phyloP scores from a whole-genome alignment of 768 basidiomycete genomes.

The Serendipita sp. region DNA sequence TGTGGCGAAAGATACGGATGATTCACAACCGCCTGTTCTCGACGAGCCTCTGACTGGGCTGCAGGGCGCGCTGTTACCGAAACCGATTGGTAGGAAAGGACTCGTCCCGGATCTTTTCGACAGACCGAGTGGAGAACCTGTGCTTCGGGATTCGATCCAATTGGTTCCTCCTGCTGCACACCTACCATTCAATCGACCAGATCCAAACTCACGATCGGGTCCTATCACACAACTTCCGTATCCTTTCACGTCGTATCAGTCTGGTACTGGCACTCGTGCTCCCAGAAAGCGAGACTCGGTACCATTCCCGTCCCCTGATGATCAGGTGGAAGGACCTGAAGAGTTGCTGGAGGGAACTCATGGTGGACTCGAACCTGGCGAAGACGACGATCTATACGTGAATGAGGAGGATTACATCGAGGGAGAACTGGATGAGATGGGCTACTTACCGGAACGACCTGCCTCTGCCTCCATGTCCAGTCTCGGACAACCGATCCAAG shows the following conservation, averaged over 20 bases:
- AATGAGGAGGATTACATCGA: slow-evolving; percentile 16
- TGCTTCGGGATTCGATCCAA: slow-evolving; percentile 20
- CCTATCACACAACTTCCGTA: slow-evolving; percentile 46
- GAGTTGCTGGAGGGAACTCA: slow-evolving; percentile 32
- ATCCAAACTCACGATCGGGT: slow-evolving; percentile 25
- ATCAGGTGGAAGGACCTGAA: slow-evolving; percentile 25
- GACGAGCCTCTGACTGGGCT: slow-evolving; percentile 33
- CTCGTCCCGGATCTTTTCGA: slow-evolving; percentile 53
- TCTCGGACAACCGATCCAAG: slow-evolving; percentile 53
- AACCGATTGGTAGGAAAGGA: slow-evolving; percentile 32
- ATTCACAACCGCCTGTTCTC: not conserved
- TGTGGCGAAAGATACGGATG: not conserved
- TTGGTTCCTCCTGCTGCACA: slow-evolving; percentile 22
- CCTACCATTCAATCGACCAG: slow-evolving; percentile 19
- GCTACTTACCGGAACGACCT: slow-evolving; percentile 35
- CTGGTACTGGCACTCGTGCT: slow-evolving; percentile 15
- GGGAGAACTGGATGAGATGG: slow-evolving; percentile 22
- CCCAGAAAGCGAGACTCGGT: slow-evolving; percentile 43
- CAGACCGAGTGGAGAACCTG: slow-evolving; percentile 25
- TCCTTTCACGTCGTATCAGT: slow-evolving; percentile 48
- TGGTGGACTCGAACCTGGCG: slow-evolving; percentile 16
- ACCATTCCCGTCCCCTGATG: slow-evolving; percentile 40
- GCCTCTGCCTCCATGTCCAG: slow-evolving; percentile 76
- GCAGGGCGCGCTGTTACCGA: slow-evolving; percentile 41
- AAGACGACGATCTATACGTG: slow-evolving; percentile 3